Evolutionary conservation across 371 early-diverging fungal genomes (phyloP).

Genomic region (Syncephalastrum monosporum): DNA sequence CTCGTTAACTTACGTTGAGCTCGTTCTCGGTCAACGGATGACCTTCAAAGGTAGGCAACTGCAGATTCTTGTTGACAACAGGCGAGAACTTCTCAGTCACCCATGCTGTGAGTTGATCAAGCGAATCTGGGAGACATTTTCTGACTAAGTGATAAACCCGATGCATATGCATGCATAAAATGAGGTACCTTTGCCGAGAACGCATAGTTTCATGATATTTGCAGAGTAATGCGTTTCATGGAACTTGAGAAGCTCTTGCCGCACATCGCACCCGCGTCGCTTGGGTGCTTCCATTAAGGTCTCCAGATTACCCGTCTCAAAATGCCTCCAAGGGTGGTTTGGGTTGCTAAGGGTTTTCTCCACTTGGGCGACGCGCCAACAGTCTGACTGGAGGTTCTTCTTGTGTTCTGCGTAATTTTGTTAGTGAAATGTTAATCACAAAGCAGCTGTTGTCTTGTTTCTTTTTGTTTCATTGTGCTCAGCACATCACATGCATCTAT

Average conservation of each 20-base stretch:
- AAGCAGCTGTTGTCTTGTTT: not conserved
- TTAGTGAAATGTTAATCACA: too few relatives aligned
- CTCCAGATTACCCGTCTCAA: slow-evolving; percentile 84
- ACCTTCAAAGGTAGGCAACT: slow-evolving; percentile 59
- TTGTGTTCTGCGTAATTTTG: slow-evolving; percentile 69
- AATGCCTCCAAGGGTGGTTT: slow-evolving; percentile 82
- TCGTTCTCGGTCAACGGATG: slow-evolving; percentile 75
- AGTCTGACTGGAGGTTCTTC: slow-evolving; percentile 86
- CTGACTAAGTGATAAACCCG: not conserved
- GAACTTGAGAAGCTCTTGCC: slow-evolving; percentile 85
- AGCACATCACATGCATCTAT: too few relatives aligned
- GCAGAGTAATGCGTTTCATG: slow-evolving; percentile 89
- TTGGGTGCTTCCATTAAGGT: slow-evolving; percentile 81
- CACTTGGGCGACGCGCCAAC: slow-evolving; percentile 86
- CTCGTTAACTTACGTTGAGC: slow-evolving; percentile 44
- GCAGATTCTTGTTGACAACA: slow-evolving; percentile 67
- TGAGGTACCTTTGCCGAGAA: slow-evolving; percentile 77
- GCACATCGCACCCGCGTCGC: slow-evolving; percentile 72
- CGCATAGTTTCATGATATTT: slow-evolving; percentile 92
- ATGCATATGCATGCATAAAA: slow-evolving; percentile 1
- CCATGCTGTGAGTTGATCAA: slow-evolving; percentile 79
- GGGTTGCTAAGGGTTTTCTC: slow-evolving; percentile 77
- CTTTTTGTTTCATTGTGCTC: not conserved
- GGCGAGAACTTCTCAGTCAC: slow-evolving; percentile 74
- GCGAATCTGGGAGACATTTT: slow-evolving; percentile 53